Percentiles rank a stretch among this genome's conserved stretches.
Evolutionary conservation across 441 rosid genomes (phyloP).

Genomic region (Pelargonium myrrhifolium): DNA sequence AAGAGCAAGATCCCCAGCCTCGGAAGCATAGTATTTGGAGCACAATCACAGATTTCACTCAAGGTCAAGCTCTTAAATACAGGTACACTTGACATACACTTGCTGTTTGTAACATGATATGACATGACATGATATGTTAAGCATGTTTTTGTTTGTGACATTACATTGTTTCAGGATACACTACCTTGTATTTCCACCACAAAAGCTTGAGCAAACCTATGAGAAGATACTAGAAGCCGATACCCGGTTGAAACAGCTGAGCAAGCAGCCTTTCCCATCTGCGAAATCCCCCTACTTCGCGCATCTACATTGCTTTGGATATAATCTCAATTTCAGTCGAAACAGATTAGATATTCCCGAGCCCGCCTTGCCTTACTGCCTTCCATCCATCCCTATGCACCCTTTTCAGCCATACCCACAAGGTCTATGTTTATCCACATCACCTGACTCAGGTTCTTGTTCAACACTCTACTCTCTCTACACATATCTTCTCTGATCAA

Average conservation of each 20-base stretch:
- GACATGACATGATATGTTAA: neutral
- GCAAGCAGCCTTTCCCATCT: slow-evolving; percentile 26
- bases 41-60: slow-evolving; percentile 38
- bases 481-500: too few relatives aligned
- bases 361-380: too few relatives aligned
- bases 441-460: too few relatives aligned
- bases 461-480: too few relatives aligned
- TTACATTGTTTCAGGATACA: slow-evolving; percentile 31
- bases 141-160: neutral
- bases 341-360: too few relatives aligned
- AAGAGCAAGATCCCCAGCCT: slow-evolving; percentile 48
- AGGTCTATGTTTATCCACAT: too few relatives aligned
- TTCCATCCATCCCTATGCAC: too few relatives aligned
- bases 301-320: too few relatives aligned
- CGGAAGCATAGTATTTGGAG: slow-evolving; percentile 51
- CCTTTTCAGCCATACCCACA: too few relatives aligned
- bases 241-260: slow-evolving; percentile 21
- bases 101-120: too few relatives aligned
- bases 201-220: slow-evolving; percentile 28
- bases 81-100: slow-evolving; percentile 26
- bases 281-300: slow-evolving; percentile 20
- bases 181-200: slow-evolving; percentile 29
- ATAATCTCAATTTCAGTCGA: too few relatives aligned
- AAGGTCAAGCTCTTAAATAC: slow-evolving; percentile 32
- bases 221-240: slow-evolving; percentile 39